phyloP scores from a whole-genome alignment of 1,284 basidiomycete genomes.

The Sanghuangporus baumii region DNA sequence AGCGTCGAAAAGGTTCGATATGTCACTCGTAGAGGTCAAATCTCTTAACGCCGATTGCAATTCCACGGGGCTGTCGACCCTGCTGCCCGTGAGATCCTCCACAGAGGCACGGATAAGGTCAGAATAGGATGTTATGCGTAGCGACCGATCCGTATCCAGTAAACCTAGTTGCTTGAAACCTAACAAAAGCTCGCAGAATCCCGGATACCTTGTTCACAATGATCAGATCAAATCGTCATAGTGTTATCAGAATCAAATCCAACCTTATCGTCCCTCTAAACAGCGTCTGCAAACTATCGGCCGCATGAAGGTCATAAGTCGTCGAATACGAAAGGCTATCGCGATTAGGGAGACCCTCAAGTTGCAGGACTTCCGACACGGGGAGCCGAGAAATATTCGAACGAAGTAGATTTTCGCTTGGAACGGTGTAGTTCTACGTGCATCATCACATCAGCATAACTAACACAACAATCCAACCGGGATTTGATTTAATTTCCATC shows the following conservation, averaged over 20 bases:
- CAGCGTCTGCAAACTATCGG: conserved; percentile 55
- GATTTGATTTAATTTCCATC: conserved; percentile 16
- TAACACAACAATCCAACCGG: neutral
- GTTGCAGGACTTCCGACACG: conserved; percentile 58
- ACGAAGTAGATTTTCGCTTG: conserved; percentile 50
- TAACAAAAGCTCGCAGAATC: conserved; percentile 75
- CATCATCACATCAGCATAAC: conserved; percentile 2
- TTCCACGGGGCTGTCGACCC: conserved; percentile 23
- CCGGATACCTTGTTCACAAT: conserved; percentile 62
- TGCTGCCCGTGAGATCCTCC: conserved; percentile 1
- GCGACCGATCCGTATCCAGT: conserved; percentile 40
- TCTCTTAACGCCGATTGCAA: conserved; percentile 35
- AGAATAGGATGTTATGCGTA: conserved; percentile 41
- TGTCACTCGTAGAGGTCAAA: conserved; percentile 31
- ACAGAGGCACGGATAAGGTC: conserved; percentile 20
- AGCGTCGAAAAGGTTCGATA: conserved; percentile 40
- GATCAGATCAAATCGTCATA: neutral
- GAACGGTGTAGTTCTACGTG: conserved; percentile 29
- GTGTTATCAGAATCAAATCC: conserved; percentile 11
- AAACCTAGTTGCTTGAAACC: conserved; percentile 74
- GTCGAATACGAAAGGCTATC: conserved; percentile 77
- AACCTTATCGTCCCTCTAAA: conserved; percentile 85
- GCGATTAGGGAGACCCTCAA: conserved; percentile 90
- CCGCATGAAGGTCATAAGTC: conserved; percentile 60
- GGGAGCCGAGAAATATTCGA: conserved; percentile 62